Evolutionary conservation across 192 early-diverging fungal genomes (phyloP).

Genomic region (Phycomyces blakesleeanus): DNA sequence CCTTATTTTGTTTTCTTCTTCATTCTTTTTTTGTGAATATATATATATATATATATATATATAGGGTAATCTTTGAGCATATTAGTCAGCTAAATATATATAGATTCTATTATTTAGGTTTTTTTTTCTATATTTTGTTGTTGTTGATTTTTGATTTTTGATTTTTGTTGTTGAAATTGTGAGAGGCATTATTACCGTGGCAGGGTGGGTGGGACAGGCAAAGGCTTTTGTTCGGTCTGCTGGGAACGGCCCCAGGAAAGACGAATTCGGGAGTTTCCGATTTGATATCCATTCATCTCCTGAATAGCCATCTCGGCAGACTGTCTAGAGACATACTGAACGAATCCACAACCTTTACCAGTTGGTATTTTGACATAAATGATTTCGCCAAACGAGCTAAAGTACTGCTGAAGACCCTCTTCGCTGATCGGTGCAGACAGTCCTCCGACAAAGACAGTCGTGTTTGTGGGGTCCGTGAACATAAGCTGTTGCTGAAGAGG

Average conservation of each 20-base stretch:
- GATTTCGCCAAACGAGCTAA: slow-evolving; percentile 88
- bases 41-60: not conserved
- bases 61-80: too few relatives aligned
- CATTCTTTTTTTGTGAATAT: not conserved
- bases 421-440: slow-evolving; percentile 75
- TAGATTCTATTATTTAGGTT: not conserved
- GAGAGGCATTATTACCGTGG: not conserved
- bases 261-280: slow-evolving; percentile 63
- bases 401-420: slow-evolving; percentile 80
- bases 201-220: not conserved
- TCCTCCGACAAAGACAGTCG: slow-evolving; percentile 97
- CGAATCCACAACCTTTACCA: slow-evolving; percentile 95
- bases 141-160: too few relatives aligned
- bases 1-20: too few relatives aligned
- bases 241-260: slow-evolving; percentile 58
- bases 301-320: slow-evolving; percentile 88
- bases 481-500: slow-evolving; percentile 48
- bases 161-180: too few relatives aligned
- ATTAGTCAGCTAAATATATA: not conserved
- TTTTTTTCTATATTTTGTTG: not conserved
- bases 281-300: slow-evolving; percentile 83
- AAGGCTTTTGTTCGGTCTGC: slow-evolving; percentile 23
- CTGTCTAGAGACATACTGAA: slow-evolving; percentile 79
- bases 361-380: slow-evolving; percentile 91
- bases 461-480: slow-evolving; percentile 84